Conservation (phyloP, 2,329 filamentous ascomycete species). For the Neonectria magnoliae region DNA sequence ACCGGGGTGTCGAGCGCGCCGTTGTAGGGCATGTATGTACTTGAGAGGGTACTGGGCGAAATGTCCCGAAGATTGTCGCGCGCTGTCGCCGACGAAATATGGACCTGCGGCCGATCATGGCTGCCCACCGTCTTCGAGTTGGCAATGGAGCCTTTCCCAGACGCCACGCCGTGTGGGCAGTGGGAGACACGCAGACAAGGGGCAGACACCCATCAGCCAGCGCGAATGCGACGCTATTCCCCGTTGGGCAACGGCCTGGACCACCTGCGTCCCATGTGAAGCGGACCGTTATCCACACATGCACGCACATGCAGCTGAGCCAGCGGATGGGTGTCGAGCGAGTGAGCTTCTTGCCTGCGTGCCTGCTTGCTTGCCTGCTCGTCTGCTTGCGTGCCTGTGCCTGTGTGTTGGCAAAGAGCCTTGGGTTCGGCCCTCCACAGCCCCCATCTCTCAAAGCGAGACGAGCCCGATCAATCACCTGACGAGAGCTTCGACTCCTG, state of each 20-base stretch:
- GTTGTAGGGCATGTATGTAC: neutral
- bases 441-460: slow-evolving; percentile 4
- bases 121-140: slow-evolving; percentile 4
- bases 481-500: neutral
- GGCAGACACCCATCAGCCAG: slow-evolving; percentile 8
- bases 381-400: slow-evolving; percentile 7
- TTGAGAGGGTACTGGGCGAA: slow-evolving; percentile 32
- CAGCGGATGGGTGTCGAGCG: slow-evolving; percentile 25
- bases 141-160: neutral
- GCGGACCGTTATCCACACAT: slow-evolving; percentile 37
- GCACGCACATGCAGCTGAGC: slow-evolving; percentile 36
- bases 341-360: slow-evolving; percentile 20
- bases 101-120: slow-evolving; percentile 21
- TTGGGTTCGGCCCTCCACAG: slow-evolving; percentile 2
- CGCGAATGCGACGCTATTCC: slow-evolving; percentile 20
- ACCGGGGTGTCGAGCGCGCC: slow-evolving; percentile 30
- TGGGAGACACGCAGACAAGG: slow-evolving; percentile 12
- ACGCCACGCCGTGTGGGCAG: slow-evolving; percentile 29
- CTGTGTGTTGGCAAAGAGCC: slow-evolving; percentile 17
- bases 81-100: slow-evolving; percentile 18
- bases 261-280: slow-evolving; percentile 36
- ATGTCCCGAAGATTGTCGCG: slow-evolving; percentile 32
- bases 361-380: neutral
- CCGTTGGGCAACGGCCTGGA: slow-evolving; percentile 20
- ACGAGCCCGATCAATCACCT: slow-evolving; percentile 4